A percentile compares a stretch with the other conserved stretches of the same genome.
Evolutionary conservation across 805 yeast species (phyloP).

Genomic region (Nakazawaea siamensis): DNA sequence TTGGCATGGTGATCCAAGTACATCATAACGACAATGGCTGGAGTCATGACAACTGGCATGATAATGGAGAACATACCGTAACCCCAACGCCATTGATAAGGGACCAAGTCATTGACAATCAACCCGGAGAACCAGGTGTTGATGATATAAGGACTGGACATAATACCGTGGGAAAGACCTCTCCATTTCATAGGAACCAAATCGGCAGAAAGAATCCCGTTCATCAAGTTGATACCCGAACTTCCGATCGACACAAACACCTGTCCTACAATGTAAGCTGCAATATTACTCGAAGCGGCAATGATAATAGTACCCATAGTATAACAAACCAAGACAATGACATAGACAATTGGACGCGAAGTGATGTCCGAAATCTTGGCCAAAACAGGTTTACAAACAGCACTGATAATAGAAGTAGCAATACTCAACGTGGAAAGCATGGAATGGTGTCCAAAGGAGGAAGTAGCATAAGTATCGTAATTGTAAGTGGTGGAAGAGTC

Average conservation of each 20-base stretch:
- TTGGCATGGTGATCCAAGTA: constrained; percentile 26
- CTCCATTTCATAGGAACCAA: constrained; percentile 62
- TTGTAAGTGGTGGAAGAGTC: constrained; percentile 42
- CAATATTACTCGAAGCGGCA: constrained; percentile 50
- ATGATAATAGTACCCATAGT: constrained; percentile 57
- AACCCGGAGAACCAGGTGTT: constrained; percentile 82
- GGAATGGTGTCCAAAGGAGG: constrained; percentile 45
- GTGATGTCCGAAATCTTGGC: constrained; percentile 59
- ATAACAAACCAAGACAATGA: constrained; percentile 44
- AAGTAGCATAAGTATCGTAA: constrained; percentile 48
- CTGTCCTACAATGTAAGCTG: constrained; percentile 60
- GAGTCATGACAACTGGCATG: constrained; percentile 29
- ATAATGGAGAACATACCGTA: constrained; percentile 40
- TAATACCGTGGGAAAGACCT: constrained; percentile 55
- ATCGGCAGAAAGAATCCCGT: constrained; percentile 57
- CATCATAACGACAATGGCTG: constrained; percentile 24
- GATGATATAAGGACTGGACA: constrained; percentile 69
- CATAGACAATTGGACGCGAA: constrained; percentile 49
- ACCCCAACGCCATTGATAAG: constrained; percentile 38
- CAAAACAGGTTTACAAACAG: constrained; percentile 58
- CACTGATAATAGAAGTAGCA: constrained; percentile 50
- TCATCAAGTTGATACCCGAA: constrained; percentile 51
- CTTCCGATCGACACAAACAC: constrained; percentile 51
- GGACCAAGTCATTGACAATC: constrained; percentile 24
- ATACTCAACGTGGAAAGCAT: constrained; percentile 51